Evolutionary conservation across 768 basidiomycete species (phyloP).

Genomic region (Lactarius hatsudake): DNA sequence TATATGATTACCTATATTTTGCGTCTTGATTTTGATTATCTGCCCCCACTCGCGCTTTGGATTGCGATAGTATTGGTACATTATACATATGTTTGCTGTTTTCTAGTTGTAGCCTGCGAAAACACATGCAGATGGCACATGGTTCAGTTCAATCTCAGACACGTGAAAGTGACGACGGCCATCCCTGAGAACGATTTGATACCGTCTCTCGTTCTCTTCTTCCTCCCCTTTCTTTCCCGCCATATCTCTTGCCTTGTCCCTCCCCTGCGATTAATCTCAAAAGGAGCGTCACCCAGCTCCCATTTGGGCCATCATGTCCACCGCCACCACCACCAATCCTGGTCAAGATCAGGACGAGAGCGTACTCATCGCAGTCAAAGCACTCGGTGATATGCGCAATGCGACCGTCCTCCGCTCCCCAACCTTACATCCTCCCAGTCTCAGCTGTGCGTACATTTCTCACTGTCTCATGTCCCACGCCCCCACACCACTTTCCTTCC

Average conservation of each 20-base stretch:
- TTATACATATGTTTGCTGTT: constrained; percentile 27
- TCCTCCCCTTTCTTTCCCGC: background rate
- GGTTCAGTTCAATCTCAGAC: background rate
- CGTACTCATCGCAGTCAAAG: constrained; percentile 74
- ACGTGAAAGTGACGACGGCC: constrained; percentile 20
- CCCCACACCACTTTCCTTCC: background rate
- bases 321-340: too few species aligned
- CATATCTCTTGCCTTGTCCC: background rate
- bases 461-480: background rate
- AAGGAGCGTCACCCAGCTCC: background rate
- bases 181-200: background rate
- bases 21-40: constrained; percentile 16
- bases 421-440: constrained; percentile 24
- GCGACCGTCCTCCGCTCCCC: constrained; percentile 3
- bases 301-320: constrained; percentile 14
- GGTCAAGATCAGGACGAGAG: constrained; percentile 63
- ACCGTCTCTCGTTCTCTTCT: background rate
- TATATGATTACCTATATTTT: constrained; percentile 19
- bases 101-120: background rate
- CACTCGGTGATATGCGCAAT: constrained; percentile 71
- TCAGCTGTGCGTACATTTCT: constrained; percentile 30
- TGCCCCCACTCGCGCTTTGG: background rate
- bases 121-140: background rate
- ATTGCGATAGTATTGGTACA: constrained; percentile 22
- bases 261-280: background rate